phyloP scores from a whole-genome alignment of 345 rosid genomes.

The Rhodamnia argentea region DNA sequence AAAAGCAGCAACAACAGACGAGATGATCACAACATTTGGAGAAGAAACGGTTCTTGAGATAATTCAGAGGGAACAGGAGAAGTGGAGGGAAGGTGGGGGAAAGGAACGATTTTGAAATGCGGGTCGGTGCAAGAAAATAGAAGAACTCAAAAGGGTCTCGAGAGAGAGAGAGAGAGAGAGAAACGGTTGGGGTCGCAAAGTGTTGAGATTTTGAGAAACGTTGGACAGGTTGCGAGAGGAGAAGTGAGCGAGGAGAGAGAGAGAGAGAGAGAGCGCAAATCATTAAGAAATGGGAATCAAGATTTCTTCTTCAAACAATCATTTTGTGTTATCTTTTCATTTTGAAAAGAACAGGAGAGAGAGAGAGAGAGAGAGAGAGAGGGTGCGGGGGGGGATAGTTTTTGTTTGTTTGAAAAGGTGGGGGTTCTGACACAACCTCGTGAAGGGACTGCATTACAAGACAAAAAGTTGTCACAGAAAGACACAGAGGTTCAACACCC shows the following conservation, averaged over 20 bases:
- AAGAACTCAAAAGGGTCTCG: neutral
- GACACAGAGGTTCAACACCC: conserved; percentile 3
- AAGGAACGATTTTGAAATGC: neutral
- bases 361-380: conserved; percentile 1
- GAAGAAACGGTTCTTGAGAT: neutral
- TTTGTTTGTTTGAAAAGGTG: conserved; percentile 11
- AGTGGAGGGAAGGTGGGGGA: neutral
- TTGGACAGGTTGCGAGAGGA: conserved; percentile 42
- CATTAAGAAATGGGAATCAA: conserved; percentile 1
- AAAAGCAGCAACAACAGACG: neutral
- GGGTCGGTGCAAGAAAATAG: neutral
- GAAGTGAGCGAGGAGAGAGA: conserved; percentile 19
- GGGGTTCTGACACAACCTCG: conserved; percentile 78
- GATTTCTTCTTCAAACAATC: conserved; percentile 4
- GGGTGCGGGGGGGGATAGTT: neutral
- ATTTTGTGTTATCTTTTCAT: neutral
- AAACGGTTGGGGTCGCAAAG: neutral
- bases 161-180: neutral
- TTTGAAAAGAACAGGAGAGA: neutral
- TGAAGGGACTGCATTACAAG: conserved; percentile 67
- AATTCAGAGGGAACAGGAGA: neutral
- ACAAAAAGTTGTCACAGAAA: conserved; percentile 73
- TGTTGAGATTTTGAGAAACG: conserved; percentile 21
- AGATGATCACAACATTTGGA: neutral
- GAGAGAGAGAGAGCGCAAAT: conserved; percentile 6